Evolutionary conservation across 805 yeast genomes (phyloP), one percentile per base, ranked within the genome.

Genomic region (Kluyveromyces wickerhamii): DNA sequence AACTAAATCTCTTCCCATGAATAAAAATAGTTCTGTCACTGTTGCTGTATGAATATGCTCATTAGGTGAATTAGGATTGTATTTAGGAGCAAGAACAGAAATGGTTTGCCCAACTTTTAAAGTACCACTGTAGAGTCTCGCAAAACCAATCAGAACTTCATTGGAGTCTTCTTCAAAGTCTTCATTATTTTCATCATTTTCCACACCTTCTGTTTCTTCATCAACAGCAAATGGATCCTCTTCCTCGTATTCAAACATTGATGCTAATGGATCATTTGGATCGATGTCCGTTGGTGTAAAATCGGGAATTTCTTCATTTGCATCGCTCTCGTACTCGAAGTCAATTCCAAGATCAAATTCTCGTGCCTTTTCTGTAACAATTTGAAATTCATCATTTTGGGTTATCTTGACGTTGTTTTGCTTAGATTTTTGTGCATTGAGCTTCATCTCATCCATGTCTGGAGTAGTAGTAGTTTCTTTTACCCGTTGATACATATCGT

Each of bases 1-100:
- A 2, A 87, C 75, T 22, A 89, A 62, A 40, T 92, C 96, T 44
- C 89, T 68, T 13, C 98, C 99, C 97, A 92, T 92, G 36, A 92
- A 66, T 36, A 92, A 61, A 49, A 74, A 88, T 25, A 92, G 60
- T 27, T 79, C 82, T 5, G 81, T 71, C 23, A 92, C 69, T 10
- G 68, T 74, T 1, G 81, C 72, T 5, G 67, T 70, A 19, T 72
- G 63, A 19, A 69, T 62, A 40, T 79, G 71, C 44, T 78, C 77
- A 7, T 57, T 63, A 12, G 78, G 78, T 25, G 66, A 60, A 9
- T 52, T 49, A 0, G 96, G 94, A 51, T 82, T 80, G 54, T 79
- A 89, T 49, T 84, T 81, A 2, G 99, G 98, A 1, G 92, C 94
- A 16, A 89, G 63, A 5, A 88, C 79, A 3, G 79, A 67, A 9